Percentiles rank a stretch among this genome's conserved stretches.
Evolutionary conservation across 2,329 filamentous ascomycete genomes (phyloP).

Genomic region (Sporothrix protearum): DNA sequence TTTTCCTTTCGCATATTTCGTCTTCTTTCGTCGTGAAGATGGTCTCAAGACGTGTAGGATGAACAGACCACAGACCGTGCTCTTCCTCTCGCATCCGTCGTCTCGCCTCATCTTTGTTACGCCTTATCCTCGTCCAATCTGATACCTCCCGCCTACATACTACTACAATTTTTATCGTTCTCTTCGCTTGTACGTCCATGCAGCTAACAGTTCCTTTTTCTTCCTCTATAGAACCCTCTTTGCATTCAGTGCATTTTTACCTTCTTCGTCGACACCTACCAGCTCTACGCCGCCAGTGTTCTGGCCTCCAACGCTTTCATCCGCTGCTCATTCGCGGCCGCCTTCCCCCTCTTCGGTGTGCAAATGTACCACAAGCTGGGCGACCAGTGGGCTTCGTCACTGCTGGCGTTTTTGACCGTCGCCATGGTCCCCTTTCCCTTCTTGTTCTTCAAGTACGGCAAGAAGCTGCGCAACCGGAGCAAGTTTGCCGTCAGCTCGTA

Average conservation of each 20-base stretch:
- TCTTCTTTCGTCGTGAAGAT: slow-evolving; percentile 35
- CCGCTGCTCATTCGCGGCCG: slow-evolving; percentile 73
- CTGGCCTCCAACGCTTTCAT: slow-evolving; percentile 81
- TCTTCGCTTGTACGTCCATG: slow-evolving; percentile 27
- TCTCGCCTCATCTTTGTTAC: neutral
- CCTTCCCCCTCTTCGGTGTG: slow-evolving; percentile 71
- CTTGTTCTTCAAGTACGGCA: slow-evolving; percentile 60
- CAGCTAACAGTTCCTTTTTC: slow-evolving; percentile 33
- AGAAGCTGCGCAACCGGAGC: slow-evolving; percentile 53
- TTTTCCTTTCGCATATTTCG: neutral
- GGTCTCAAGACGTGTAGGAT: slow-evolving; percentile 23
- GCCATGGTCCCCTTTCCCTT: slow-evolving; percentile 63
- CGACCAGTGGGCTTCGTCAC: slow-evolving; percentile 64
- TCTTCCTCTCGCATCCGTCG: neutral
- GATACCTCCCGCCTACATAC: slow-evolving; percentile 35
- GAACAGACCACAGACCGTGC: neutral
- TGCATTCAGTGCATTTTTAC: slow-evolving; percentile 80
- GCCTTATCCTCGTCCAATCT: slow-evolving; percentile 27
- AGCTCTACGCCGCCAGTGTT: slow-evolving; percentile 69
- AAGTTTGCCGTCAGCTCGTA: slow-evolving; percentile 44
- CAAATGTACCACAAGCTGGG: slow-evolving; percentile 69
- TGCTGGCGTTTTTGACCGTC: slow-evolving; percentile 60
- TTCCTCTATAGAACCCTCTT: slow-evolving; percentile 61
- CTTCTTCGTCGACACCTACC: slow-evolving; percentile 79
- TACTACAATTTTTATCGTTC: neutral